Conservation (phyloP, 345 rosid species). For the Syzygium aqueum region DNA sequence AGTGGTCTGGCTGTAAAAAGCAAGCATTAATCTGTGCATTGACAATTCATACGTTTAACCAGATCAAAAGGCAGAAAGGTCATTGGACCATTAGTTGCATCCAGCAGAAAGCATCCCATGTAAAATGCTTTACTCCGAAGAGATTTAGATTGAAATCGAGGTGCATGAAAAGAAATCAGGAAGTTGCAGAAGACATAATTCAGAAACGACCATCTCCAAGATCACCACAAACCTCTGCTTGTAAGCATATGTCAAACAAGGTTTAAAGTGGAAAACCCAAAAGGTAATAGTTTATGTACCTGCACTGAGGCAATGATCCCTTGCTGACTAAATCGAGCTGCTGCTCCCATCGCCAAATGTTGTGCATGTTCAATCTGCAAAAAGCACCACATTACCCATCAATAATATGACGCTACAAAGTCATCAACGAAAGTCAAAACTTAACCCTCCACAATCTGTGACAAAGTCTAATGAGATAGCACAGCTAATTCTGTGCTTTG, state of each 20-base stretch:
- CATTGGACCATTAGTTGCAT: background rate
- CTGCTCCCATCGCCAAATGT: slow-evolving; percentile 63
- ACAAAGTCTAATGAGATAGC: background rate
- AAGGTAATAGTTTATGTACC: slow-evolving; percentile 23
- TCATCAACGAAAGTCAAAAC: background rate
- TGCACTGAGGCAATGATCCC: slow-evolving; percentile 74
- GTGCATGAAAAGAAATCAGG: background rate
- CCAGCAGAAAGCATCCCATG: background rate
- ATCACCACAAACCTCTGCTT: background rate
- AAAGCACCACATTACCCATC: slow-evolving; percentile 3
- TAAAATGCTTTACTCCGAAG: background rate
- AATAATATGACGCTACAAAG: background rate
- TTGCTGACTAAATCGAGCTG: slow-evolving; percentile 56
- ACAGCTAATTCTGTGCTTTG: background rate
- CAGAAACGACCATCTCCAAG: background rate
- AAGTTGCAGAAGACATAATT: background rate
- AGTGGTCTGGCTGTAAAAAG: slow-evolving; percentile 76
- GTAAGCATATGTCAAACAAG: background rate
- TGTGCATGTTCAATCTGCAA: slow-evolving; percentile 89
- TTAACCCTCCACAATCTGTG: background rate
- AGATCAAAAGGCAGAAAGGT: background rate
- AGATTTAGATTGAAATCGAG: background rate
- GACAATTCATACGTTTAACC: background rate
- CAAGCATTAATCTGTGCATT: slow-evolving; percentile 1
- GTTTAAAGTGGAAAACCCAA: background rate